Conservation (phyloP, 352 stramenopile genomes). For the Globisporangium paroecandrum region DNA sequence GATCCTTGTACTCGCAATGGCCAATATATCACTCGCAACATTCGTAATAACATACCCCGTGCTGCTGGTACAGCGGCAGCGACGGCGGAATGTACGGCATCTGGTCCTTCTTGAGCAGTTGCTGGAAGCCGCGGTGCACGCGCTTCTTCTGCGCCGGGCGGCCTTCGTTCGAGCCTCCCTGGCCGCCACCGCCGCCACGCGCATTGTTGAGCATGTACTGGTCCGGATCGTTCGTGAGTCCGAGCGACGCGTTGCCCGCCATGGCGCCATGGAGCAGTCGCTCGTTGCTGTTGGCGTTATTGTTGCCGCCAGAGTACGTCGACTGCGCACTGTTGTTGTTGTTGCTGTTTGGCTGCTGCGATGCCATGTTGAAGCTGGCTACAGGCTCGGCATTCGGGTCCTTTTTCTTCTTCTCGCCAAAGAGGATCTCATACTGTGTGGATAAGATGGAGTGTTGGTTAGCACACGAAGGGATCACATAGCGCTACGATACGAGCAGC, state of each 20-base stretch:
- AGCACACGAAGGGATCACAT: not conserved
- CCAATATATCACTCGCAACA: not conserved
- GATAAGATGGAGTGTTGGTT: not conserved
- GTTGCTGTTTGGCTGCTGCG: slow-evolving; percentile 4
- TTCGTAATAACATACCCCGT: slow-evolving; percentile 36
- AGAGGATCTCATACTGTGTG: slow-evolving; percentile 74
- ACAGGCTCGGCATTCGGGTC: slow-evolving; percentile 36
- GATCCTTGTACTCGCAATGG: not conserved
- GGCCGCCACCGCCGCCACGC: slow-evolving; percentile 14
- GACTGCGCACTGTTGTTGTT: slow-evolving; percentile 22
- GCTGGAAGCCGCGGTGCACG: slow-evolving; percentile 72
- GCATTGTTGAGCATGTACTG: slow-evolving; percentile 53
- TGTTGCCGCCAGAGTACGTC: slow-evolving; percentile 24
- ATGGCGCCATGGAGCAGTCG: slow-evolving; percentile 22
- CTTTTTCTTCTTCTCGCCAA: slow-evolving; percentile 81
- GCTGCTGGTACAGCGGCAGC: slow-evolving; percentile 59
- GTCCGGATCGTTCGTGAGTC: slow-evolving; percentile 63
- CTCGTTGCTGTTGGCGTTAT: slow-evolving; percentile 15
- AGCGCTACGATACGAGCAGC: not conserved
- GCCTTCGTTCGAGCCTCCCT: not conserved
- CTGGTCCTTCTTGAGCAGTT: slow-evolving; percentile 77
- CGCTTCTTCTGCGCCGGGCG: slow-evolving; percentile 56
- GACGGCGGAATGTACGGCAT: slow-evolving; percentile 59
- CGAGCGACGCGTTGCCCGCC: slow-evolving; percentile 31
- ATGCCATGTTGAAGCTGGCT: slow-evolving; percentile 31